These are phyloP conservation scores for Xylaria polymorpha DNA, from an alignment of 2,329 filamentous ascomycete species.

Conservation along the genomic window DNA sequence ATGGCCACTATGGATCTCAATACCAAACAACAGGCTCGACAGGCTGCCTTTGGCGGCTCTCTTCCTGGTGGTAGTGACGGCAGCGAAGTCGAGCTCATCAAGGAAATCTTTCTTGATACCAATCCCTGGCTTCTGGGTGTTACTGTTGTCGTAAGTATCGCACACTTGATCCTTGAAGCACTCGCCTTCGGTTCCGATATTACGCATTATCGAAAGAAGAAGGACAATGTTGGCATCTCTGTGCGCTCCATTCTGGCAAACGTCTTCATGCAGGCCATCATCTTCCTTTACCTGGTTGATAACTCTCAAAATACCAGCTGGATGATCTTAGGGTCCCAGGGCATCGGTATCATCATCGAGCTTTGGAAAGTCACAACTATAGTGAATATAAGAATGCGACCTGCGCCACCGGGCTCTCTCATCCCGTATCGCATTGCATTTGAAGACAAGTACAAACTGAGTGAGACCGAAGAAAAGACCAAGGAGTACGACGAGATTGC, in stretches of 20 bases:
- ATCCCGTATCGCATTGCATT: constrained; percentile 86
- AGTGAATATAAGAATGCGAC: constrained; percentile 85
- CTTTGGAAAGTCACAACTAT: constrained; percentile 97
- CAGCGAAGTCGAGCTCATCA: constrained; percentile 95
- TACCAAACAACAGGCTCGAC: constrained; percentile 82
- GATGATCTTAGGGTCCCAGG: constrained; percentile 98
- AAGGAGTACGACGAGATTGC: constrained; percentile 98
- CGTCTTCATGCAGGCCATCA: constrained; percentile 95
- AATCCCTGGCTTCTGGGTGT: constrained; percentile 88
- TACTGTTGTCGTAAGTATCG: constrained; percentile 84
- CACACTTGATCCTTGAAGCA: constrained; percentile 95
- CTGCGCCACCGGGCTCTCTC: constrained; percentile 72
- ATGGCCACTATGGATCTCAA: constrained; percentile 88
- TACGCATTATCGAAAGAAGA: constrained; percentile 98
- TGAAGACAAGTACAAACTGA: constrained; percentile 96
- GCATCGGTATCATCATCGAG: constrained; percentile 77
- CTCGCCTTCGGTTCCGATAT: constrained; percentile 98
- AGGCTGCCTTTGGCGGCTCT: constrained; percentile 76
- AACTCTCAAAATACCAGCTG: constrained; percentile 98
- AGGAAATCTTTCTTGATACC: constrained; percentile 92
- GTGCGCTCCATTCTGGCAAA: constrained; percentile 96
- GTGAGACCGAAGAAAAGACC: constrained; percentile 95
- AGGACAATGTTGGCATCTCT: constrained; percentile 97
- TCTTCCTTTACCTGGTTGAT: constrained; percentile 96
- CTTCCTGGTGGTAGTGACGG: constrained; percentile 86